Evolutionary conservation across 768 basidiomycete genomes (phyloP).

Genomic region (Tricholoma saponaceum): DNA sequence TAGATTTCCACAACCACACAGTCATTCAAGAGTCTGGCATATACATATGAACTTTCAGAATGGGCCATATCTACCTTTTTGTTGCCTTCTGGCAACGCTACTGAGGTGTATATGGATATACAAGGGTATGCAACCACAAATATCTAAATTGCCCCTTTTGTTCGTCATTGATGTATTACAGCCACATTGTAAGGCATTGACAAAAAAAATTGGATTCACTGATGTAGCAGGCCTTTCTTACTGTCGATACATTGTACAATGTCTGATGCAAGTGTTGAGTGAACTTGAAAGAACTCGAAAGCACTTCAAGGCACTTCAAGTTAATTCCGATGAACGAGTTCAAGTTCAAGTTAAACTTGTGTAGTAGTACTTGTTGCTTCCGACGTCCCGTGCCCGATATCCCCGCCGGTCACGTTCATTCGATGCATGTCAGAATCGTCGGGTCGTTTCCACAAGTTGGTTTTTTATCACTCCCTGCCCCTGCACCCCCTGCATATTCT

Average conservation of each 20-base stretch:
- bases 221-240: background rate
- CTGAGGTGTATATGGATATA: background rate
- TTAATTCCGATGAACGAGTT: no score
- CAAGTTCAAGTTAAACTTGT: no score
- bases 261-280: no score
- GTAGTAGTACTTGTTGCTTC: no score
- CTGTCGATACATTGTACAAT: no score
- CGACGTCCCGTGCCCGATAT: no score
- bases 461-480: background rate
- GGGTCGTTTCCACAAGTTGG: no score
- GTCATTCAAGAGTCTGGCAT: background rate
- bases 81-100: background rate
- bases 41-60: background rate
- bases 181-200: background rate
- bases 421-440: no score
- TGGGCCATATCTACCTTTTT: background rate
- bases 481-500: background rate
- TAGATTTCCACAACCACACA: background rate
- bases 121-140: background rate
- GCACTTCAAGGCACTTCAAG: no score
- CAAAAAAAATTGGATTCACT: background rate
- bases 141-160: background rate
- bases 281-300: no score
- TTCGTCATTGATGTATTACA: background rate
- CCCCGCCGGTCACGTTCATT: no score